Base-by-base conservation (phyloP, 148 eudicot genomes). In the Pouteria glomerata region DNA sequence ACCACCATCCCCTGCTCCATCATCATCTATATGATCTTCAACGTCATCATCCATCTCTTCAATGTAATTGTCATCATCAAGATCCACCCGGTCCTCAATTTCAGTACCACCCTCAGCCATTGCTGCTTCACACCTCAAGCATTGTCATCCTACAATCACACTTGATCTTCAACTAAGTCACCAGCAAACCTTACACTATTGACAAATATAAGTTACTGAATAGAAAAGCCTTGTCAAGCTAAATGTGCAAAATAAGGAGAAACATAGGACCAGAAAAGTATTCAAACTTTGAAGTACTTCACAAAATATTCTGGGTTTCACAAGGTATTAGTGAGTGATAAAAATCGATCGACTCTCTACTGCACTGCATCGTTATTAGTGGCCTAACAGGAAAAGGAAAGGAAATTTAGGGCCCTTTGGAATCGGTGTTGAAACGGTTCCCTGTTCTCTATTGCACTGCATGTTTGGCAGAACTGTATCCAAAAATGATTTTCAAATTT, bases 1-100 rank as follows among this genome's bases (percentile, higher is more conserved):
- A 56, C 76, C 94, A 23, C 35, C 76, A 60, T 67, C 87, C 63
- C 75, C 89, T 41, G 80, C 85, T 39, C 76, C 81, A 67, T 91
- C 97, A 58, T 95, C 93, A 79, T 91, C 97, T 63, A 80, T 71
- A 37, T 82, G 93, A 73, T 95, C 97, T 56, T 76, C 90, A 74
- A 78, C 87, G 56, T 92, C 97, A 45, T 91, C 97, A 53, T 94
- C 97, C 53, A 89, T 88, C 69, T 95, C 98, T 65, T 85, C 92
- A 80, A 75, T 81, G 80, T 89, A 91, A 63, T 95, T 85, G 79
- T 95, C 98, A 74, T 95, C 98, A 66, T 95, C 97, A 61, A 91
- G 88, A 85, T 95, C 96, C 77, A 95, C 97, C 62, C 88, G 97
- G 82, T 89, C 98, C 85, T 91, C 97, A 80, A 85, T 82, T 77